Conservation (phyloP, 306 rosid species). For the Ormosia emarginata region DNA sequence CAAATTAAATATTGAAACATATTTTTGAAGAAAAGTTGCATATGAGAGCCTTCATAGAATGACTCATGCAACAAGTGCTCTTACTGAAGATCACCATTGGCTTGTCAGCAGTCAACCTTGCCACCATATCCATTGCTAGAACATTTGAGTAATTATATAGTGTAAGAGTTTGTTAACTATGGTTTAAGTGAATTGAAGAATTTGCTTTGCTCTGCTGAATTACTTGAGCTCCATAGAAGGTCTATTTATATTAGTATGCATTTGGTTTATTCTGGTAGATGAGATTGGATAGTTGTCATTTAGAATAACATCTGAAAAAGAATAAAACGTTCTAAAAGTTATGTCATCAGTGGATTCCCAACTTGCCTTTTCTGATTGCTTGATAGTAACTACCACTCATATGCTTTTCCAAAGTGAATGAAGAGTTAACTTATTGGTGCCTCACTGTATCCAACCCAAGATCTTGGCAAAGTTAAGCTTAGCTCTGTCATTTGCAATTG, state of each 20-base stretch:
- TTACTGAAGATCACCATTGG: constrained; percentile 55
- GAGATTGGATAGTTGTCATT: not conserved
- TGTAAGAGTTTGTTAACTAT: not conserved
- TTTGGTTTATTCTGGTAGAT: constrained; percentile 12
- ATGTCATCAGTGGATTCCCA: constrained; percentile 19
- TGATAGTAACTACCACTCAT: constrained; percentile 7
- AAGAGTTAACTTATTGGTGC: constrained; percentile 16
- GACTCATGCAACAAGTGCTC: constrained; percentile 38
- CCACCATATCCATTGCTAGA: constrained; percentile 36
- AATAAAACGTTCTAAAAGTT: constrained; percentile 17
- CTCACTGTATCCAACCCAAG: constrained; percentile 21
- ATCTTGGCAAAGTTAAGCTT: constrained; percentile 30
- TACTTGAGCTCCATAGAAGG: not conserved
- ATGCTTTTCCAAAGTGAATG: constrained; percentile 16
- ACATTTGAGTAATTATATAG: not conserved
- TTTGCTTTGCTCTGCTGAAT: constrained; percentile 30
- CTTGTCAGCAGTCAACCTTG: constrained; percentile 41
- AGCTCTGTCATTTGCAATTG: not conserved
- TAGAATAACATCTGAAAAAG: constrained; percentile 22
- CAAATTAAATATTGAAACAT: not conserved
- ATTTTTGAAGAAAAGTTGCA: too few relatives aligned
- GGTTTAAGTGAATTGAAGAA: not conserved
- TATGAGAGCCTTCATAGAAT: constrained; percentile 39
- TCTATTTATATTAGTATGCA: constrained; percentile 40
- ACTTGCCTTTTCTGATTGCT: constrained; percentile 5